Evolutionary conservation across 305 asterid genomes (phyloP).

Genomic region (Solanum aculeatissimum): DNA sequence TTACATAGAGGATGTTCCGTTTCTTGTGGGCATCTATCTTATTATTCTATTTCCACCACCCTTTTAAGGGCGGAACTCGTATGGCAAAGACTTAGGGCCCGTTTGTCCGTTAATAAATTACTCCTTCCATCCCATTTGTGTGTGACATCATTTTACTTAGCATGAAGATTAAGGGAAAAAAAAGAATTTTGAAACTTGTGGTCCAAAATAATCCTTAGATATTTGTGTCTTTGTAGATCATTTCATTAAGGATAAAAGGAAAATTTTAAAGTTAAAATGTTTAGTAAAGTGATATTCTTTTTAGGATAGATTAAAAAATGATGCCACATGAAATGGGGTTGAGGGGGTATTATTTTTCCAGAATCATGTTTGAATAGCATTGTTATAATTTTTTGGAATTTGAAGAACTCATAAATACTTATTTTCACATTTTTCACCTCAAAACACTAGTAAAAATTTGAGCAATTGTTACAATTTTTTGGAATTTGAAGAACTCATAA

Average conservation of each 20-base stretch:
- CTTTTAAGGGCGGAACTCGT: not conserved
- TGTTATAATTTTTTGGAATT: not conserved
- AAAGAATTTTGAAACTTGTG: too few species aligned
- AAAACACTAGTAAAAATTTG: not conserved
- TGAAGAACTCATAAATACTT: not conserved
- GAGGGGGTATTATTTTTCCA: not conserved
- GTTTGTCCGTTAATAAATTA: not conserved
- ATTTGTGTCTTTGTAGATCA: too few species aligned
- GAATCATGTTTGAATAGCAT: not conserved
- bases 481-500: not conserved
- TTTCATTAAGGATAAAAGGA: too few species aligned
- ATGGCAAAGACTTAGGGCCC: not conserved
- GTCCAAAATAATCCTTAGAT: too few species aligned
- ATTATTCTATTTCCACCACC: not conserved
- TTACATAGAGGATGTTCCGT: not conserved
- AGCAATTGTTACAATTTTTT: not conserved
- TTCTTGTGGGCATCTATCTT: not conserved
- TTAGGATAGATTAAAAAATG: too few species aligned
- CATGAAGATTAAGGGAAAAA: too few species aligned
- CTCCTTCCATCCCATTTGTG: too few species aligned
- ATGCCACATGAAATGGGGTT: too few species aligned
- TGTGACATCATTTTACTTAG: too few species aligned
- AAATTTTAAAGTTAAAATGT: too few species aligned
- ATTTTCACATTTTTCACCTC: not conserved
- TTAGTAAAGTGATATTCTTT: too few species aligned